Base-by-base conservation (phyloP, 768 basidiomycete species). In the Glaciozyma martinii region DNA sequence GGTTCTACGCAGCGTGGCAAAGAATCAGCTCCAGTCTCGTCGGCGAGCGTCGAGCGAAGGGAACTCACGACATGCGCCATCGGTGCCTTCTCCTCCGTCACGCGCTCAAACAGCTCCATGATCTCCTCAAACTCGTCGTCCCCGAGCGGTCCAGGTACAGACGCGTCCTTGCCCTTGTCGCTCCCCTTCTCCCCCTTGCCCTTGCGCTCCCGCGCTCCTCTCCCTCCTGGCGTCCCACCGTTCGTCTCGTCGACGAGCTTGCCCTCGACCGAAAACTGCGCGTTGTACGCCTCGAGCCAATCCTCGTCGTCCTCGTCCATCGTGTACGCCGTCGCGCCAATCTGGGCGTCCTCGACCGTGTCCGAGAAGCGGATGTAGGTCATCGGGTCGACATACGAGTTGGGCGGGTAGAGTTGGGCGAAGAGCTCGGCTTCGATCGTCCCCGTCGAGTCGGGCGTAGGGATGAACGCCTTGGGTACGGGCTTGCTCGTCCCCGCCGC, bases 271-370 rank as follows among this genome's bases (percentile, higher is more conserved):
- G 8, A 85, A 84, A 27, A 85, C 86, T 72, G 88, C 81, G 66
- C 61, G 72, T 97, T 95, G 74, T 90, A 90, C 77, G 85, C 87
- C 71, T 89, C 87, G 40, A 99, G 82, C 94, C 94, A 99, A 68
- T 88, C 87, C 73, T 87, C 85, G 78, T 98, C 94, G 23, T 87
- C 86, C 76, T 98, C 95, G 72, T 99, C 94, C 88, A 97, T 89
- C 69, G 84, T 89, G 74, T 98, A 97, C 3, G 85, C 85, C 77
- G 87, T 87, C 0, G 87, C 87, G 71, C 87, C 84, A 70, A 81
- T 79, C 33, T 69, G 71, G 25, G 73, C 70, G 63, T 79, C 77
- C 71, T 98, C 95, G 69, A 88, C 84, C 5, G 88, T 90, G 71
- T 88, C 84, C 12, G 90, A 92, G 42, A 86, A 88, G 62, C 85